Percentiles rank a stretch among this genome's conserved stretches.
Evolutionary conservation across 306 rosid genomes (phyloP).

Genomic region (Vicia sativa): DNA sequence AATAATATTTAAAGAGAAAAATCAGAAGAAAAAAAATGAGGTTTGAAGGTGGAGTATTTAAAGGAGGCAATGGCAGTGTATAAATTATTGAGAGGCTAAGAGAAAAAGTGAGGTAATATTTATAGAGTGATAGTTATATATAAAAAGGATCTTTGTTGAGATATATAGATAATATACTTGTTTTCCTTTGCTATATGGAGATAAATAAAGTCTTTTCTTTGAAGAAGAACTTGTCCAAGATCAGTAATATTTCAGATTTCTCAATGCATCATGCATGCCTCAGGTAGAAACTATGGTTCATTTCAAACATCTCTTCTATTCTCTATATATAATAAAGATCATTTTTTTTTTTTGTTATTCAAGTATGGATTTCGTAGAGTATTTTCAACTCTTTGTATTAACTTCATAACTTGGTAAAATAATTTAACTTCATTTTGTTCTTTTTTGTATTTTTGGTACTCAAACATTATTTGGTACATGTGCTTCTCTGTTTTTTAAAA

Average conservation of each 20-base stretch:
- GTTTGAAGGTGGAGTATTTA: conserved; percentile 12
- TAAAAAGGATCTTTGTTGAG: conserved; percentile 37
- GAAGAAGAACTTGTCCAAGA: conserved; percentile 28
- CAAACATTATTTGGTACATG: neutral
- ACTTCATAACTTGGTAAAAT: neutral
- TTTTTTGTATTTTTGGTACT: neutral
- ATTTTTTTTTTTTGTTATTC: neutral
- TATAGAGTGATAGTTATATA: conserved; percentile 34
- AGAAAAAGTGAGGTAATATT: conserved; percentile 40
- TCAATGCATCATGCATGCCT: conserved; percentile 28
- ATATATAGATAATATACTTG: neutral
- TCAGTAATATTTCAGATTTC: conserved; percentile 28
- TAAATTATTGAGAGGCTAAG: conserved; percentile 36
- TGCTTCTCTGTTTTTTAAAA: neutral
- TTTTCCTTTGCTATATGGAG: conserved; percentile 22
- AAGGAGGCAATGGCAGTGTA: conserved; percentile 15
- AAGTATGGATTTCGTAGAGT: neutral
- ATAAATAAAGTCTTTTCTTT: conserved; percentile 44
- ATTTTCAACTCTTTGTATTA: neutral
- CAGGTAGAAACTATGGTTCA: conserved; percentile 39
- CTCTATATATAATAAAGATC: neutral
- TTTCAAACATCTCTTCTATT: conserved; percentile 23
- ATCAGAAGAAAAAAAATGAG: conserved; percentile 4
- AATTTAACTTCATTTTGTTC: neutral
- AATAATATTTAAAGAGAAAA: neutral